Base-by-base conservation (phyloP, 257 asterid species). In the Leptodermis oblonga region DNA sequence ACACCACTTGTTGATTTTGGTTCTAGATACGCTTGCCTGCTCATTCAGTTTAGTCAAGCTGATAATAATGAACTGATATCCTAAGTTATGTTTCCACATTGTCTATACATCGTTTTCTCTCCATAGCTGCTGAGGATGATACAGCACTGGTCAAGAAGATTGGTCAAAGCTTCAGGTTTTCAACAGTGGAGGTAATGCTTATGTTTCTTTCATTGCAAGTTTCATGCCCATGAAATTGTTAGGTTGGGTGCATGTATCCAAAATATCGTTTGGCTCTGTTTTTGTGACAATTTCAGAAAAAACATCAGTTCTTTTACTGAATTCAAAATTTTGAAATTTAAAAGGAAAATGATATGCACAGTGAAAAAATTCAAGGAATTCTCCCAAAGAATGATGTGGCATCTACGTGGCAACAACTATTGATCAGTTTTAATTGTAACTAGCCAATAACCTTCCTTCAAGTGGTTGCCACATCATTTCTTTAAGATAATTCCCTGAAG, bases 151-250 rank as follows among this genome's bases (percentile, higher is more conserved):
- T 90, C 79, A 90, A 90, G 82, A 80, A 83, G 83, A 76, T 84
- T 10, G 96, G 97, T 34, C 95, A 87, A 74, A 90, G 95, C 88
- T 93, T 93, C 80, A 90, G 96, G 76, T 88, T 85, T 73, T 77
- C 98, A 48, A 84, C 88, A 10, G 86, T 88, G 65, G 82, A 85
- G 95, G 98, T 92, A 80, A 36, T 45, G 5, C 26, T 45, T 30
- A 34, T 54, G 7, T 67, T 79, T 30, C 51, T 55, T 42, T 60
- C 28, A 5, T 48, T 51, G 37, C 33, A 43, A 26, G 10, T 42
- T 39, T 34, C 17, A 1, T 25, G 43, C 28, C 56, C 11, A 1
- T 36, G 22, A 34, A 17, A 36, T 63, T 28, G 72, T 54, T 61
- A 10, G 56, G 63, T 52, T 42, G 33, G 62, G 4, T 64, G 56